Evolutionary conservation across 2,329 filamentous ascomycete genomes (phyloP).

Genomic region (Arthrocladium fulminans): DNA sequence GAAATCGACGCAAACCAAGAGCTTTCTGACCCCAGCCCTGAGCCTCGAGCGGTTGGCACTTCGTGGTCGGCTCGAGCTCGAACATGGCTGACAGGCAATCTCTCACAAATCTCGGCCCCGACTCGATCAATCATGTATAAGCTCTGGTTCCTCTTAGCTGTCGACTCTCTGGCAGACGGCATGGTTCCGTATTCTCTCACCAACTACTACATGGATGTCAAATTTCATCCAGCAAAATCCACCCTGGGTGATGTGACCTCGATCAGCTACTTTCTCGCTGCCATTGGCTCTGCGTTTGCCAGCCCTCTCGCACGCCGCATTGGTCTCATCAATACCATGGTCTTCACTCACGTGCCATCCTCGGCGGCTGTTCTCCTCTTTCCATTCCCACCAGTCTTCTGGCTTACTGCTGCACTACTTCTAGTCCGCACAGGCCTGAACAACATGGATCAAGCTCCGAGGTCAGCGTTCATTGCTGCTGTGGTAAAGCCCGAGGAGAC

Average conservation of each 20-base stretch:
- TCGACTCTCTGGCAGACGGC: conserved; percentile 58
- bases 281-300: conserved; percentile 48
- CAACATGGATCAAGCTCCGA: conserved; percentile 61
- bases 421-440: conserved; percentile 55
- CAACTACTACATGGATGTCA: conserved; percentile 50
- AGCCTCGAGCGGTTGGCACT: not conserved
- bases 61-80: conserved; percentile 4
- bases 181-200: conserved; percentile 54
- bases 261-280: conserved; percentile 45
- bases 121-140: conserved; percentile 54
- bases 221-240: conserved; percentile 49
- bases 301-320: conserved; percentile 50
- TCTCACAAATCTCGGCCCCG: conserved; percentile 49
- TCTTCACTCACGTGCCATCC: conserved; percentile 54
- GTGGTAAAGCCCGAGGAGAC: conserved; percentile 57
- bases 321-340: conserved; percentile 57
- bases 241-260: conserved; percentile 53
- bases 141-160: conserved; percentile 55
- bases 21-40: conserved; percentile 1
- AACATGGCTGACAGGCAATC: conserved; percentile 17
- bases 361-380: conserved; percentile 54
- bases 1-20: not conserved
- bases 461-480: conserved; percentile 57
- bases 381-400: conserved; percentile 44
- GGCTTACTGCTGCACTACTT: conserved; percentile 47